A percentile compares a stretch with the other conserved stretches of the same genome.
Conservation (phyloP, 352 stramenopile genomes). For the Globisporangium ultimum region DNA sequence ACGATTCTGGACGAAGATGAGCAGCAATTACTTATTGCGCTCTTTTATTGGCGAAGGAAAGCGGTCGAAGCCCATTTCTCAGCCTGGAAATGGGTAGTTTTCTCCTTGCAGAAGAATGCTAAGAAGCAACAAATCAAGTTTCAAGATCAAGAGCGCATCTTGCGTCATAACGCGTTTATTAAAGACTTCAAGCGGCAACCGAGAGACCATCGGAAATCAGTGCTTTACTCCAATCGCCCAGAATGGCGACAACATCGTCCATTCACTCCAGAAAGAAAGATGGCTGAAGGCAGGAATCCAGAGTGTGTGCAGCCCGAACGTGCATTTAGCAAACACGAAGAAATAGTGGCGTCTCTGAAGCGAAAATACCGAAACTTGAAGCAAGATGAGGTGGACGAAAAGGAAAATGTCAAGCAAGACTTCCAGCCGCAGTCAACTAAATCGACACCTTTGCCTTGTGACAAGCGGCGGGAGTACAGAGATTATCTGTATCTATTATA, state of each 20-base stretch:
- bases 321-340: not conserved
- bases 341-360: conserved; percentile 5
- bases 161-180: no score
- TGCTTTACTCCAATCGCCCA: no score
- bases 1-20: conserved; percentile 34
- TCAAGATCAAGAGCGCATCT: conserved; percentile 2
- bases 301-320: no score
- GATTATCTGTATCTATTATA: conserved; percentile 12
- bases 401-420: no score
- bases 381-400: not conserved
- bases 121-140: not conserved
- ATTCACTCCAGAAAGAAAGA: no score
- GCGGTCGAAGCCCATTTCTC: conserved; percentile 35
- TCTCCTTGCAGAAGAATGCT: not conserved
- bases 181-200: not conserved
- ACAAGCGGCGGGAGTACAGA: conserved; percentile 8
- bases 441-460: no score
- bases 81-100: conserved; percentile 33
- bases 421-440: no score
- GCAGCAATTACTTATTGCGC: conserved; percentile 35
- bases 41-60: conserved; percentile 45
- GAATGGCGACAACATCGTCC: no score
- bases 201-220: not conserved
- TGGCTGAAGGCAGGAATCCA: no score
- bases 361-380: conserved; percentile 10